phyloP scores from a whole-genome alignment of 257 asterid species.

The Parsonsia alboflavescens region DNA sequence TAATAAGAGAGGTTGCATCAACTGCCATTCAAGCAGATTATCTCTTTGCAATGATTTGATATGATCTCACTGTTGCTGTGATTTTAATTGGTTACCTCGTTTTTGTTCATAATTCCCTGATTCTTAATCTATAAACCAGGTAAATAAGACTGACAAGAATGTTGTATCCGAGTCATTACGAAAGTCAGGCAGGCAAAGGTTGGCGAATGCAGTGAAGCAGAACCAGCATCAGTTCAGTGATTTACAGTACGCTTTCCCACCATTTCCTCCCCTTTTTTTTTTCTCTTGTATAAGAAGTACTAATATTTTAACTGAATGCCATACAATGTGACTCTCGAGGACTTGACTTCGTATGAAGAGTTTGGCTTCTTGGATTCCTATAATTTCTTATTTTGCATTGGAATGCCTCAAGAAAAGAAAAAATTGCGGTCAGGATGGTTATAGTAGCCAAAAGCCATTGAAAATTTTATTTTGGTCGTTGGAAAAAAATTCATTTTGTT shows the following conservation, averaged over 20 bases:
- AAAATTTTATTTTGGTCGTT: no score
- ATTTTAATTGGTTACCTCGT: background rate
- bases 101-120: background rate
- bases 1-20: no score
- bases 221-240: conserved; percentile 42
- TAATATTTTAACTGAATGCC: background rate
- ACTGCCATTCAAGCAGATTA: background rate
- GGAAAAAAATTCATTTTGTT: no score
- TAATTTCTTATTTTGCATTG: no score
- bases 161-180: conserved; percentile 57
- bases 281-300: background rate
- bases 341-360: conserved; percentile 1
- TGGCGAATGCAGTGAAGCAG: conserved; percentile 54
- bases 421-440: no score
- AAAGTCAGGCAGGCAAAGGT: conserved; percentile 68
- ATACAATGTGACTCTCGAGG: background rate
- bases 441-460: no score
- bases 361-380: background rate
- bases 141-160: conserved; percentile 56
- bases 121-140: conserved; percentile 28
- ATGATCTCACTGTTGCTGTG: background rate
- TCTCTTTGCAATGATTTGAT: background rate
- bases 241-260: conserved; percentile 35
- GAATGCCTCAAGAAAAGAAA: no score
- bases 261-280: conserved; percentile 1